phyloP scores from a whole-genome alignment of 768 basidiomycete genomes.

The Scleroderma citrinum region DNA sequence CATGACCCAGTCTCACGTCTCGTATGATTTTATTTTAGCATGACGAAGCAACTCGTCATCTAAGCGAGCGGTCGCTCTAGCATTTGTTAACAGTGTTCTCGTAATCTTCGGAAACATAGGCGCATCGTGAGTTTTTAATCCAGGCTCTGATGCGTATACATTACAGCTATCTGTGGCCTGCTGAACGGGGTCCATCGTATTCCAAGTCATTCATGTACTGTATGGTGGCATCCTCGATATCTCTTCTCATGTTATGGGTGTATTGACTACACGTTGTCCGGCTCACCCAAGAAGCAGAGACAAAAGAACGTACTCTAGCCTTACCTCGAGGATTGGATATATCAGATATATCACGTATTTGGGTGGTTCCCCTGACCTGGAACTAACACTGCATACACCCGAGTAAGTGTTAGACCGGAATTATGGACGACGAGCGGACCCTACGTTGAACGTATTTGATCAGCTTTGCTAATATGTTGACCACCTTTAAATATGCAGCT shows the following conservation, averaged over 20 bases:
- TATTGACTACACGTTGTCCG: slow-evolving; percentile 39
- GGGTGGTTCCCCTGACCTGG: no score
- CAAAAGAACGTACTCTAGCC: slow-evolving; percentile 16
- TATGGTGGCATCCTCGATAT: slow-evolving; percentile 46
- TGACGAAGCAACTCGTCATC: slow-evolving; percentile 59
- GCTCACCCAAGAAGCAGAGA: slow-evolving; percentile 30
- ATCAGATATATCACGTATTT: slow-evolving; percentile 31
- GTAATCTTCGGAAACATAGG: slow-evolving; percentile 77
- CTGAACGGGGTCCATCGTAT: slow-evolving; percentile 65
- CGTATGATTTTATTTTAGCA: slow-evolving; percentile 55
- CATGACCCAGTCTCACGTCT: slow-evolving; percentile 67
- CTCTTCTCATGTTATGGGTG: slow-evolving; percentile 42
- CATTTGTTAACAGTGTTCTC: slow-evolving; percentile 72
- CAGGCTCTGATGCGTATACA: not conserved
- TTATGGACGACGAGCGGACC: no score
- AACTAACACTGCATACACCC: no score
- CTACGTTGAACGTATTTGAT: no score
- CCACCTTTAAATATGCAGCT: no score
- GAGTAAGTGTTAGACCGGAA: no score
- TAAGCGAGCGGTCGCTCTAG: slow-evolving; percentile 81
- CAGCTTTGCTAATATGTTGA: no score
- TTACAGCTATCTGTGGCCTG: slow-evolving; percentile 58
- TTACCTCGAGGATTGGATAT: slow-evolving; percentile 33
- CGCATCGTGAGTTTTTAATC: slow-evolving; percentile 54
- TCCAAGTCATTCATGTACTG: slow-evolving; percentile 68